A percentile compares a stretch with the other conserved stretches of the same genome.
Evolutionary conservation across 495 filamentous ascomycete genomes (phyloP).

Genomic region (Beverwykella pulmonaria): DNA sequence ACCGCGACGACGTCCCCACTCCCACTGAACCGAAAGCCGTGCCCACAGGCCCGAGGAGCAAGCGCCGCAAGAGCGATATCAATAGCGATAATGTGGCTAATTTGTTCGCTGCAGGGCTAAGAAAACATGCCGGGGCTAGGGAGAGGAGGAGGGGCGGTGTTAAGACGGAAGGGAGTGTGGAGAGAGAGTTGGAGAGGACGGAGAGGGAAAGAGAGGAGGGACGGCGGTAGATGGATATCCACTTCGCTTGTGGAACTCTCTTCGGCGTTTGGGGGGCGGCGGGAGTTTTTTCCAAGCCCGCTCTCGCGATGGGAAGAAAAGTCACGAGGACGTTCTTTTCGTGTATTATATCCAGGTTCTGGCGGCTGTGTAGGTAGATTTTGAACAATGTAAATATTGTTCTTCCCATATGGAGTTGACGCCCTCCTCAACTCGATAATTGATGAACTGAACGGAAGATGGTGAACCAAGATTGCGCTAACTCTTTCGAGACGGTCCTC

Average conservation of each 20-base stretch:
- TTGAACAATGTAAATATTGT: no score
- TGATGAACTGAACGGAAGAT: no score
- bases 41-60: slow-evolving; percentile 20
- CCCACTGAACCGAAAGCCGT: background rate
- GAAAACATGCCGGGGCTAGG: slow-evolving; percentile 5
- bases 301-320: no score
- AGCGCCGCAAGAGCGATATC: slow-evolving; percentile 19
- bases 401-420: no score
- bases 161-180: slow-evolving; percentile 23
- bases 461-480: no score
- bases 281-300: no score
- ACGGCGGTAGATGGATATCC: background rate
- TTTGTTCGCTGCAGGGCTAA: slow-evolving; percentile 16
- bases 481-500: no score
- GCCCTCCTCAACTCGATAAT: no score
- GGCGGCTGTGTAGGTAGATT: no score
- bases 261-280: no score
- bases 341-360: slow-evolving; percentile 2
- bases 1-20: background rate
- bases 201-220: slow-evolving; percentile 29
- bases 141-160: slow-evolving; percentile 18
- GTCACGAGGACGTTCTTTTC: background rate
- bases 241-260: no score
- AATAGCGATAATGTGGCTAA: slow-evolving; percentile 8
- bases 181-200: slow-evolving; percentile 26